phyloP scores from a whole-genome alignment of 768 basidiomycete species.

The Serendipita indica region DNA sequence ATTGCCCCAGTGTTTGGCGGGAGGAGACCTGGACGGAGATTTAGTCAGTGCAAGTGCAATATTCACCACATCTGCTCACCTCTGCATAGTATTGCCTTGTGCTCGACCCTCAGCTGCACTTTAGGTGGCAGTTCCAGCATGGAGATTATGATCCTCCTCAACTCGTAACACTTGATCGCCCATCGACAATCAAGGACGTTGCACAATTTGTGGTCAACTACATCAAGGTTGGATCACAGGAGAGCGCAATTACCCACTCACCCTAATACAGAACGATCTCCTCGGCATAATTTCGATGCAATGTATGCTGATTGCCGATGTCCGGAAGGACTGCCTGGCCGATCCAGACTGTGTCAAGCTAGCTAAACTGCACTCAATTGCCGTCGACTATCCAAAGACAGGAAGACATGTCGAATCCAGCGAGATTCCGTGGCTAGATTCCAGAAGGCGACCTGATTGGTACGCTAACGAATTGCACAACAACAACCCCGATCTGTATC shows the following conservation, averaged over 20 bases:
- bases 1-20: slow-evolving; percentile 13
- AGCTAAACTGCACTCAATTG: slow-evolving; percentile 15
- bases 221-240: slow-evolving; percentile 13
- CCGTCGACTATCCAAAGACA: slow-evolving; percentile 16
- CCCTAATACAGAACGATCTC: slow-evolving; percentile 6
- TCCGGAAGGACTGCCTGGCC: not conserved
- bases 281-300: slow-evolving; percentile 15
- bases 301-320: slow-evolving; percentile 17
- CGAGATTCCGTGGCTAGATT: slow-evolving; percentile 10
- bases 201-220: slow-evolving; percentile 16
- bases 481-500: slow-evolving; percentile 49
- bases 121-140: not conserved
- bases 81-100: not conserved
- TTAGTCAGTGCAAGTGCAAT: not conserved
- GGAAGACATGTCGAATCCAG: not conserved
- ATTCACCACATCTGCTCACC: not conserved
- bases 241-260: not conserved
- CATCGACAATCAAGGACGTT: slow-evolving; percentile 14
- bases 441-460: slow-evolving; percentile 59
- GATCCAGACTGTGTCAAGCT: slow-evolving; percentile 13
- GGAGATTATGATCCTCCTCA: not conserved
- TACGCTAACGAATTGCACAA: slow-evolving; percentile 34
- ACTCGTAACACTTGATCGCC: slow-evolving; percentile 8
- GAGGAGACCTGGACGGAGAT: slow-evolving; percentile 15
- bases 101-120: not conserved